Base-by-base conservation (phyloP, 75 land plant genomes). In the Pinus taeda region DNA sequence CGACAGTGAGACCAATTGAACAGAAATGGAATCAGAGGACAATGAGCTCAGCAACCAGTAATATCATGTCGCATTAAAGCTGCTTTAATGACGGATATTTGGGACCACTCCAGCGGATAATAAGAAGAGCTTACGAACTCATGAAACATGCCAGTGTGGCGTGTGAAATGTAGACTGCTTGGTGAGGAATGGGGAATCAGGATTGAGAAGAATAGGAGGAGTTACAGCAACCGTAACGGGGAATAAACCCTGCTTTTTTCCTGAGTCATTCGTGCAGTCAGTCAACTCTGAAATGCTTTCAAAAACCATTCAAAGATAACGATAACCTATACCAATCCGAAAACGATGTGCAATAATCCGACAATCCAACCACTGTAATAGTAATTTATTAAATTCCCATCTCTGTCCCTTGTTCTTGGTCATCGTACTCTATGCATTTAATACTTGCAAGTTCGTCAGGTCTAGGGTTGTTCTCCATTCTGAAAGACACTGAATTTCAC, bases 261-360 rank as follows among this genome's bases (percentile, higher is more conserved):
- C 26, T 29, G n/a, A n/a, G 2, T 33, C 17, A 33, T 6, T 33
- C 36, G 15, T 18, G 69, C 69, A 33, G 69, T 65, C 69, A 65
- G 67, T 64, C 67, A 64, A 64, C 67, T 6, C 67, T 64, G 29
- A 15, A 64, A 65, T 33, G 69, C 20, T 65, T 65, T 6, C 29
- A 22, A 2, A 24, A 60, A n/a, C 63, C 24, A 29, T 60, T n/a
- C n/a, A n/a, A n/a, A n/a, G n/a, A n/a, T 36, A 1, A 1, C 37
- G 2, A 36, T 1, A 36, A 36, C 37, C 37, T 36, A 2, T 36
- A 1, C 37, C 1, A 36, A 36, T 36, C 37, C 37, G 37, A 63
- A 64, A 64, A 14, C 67, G 5, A 1, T 18, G 6, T 5, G 6
- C 6, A 13, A 64, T 64, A 30, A 29, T 64, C 33, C 18, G 20